Percentiles rank a stretch among this genome's conserved stretches.
phyloP scores from a whole-genome alignment of 306 rosid genomes.

The Hippophae rhamnoides region DNA sequence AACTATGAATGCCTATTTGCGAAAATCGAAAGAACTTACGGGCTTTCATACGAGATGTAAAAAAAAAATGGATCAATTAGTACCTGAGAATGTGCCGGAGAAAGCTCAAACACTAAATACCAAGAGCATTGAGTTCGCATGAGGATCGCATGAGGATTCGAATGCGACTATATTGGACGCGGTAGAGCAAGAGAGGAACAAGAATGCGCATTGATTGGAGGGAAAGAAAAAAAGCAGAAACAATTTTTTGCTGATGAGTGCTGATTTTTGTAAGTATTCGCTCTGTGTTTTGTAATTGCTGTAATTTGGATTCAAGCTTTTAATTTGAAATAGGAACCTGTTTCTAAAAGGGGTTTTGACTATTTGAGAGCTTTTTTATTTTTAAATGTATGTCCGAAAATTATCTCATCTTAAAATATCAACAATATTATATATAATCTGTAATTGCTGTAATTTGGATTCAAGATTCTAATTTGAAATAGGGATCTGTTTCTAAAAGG shows the following conservation, averaged over 20 bases:
- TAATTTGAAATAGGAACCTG: conserved; percentile 5
- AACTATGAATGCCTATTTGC: not conserved
- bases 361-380: not conserved
- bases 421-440: not conserved
- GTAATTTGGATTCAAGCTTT: conserved; percentile 1
- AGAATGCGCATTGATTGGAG: conserved; percentile 19
- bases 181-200: not conserved
- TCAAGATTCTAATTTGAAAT: conserved; percentile 4
- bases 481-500: conserved; percentile 12
- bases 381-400: too few species aligned
- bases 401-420: too few species aligned
- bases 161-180: not conserved
- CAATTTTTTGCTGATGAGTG: not conserved
- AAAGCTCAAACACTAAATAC: not conserved
- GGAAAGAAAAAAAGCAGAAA: not conserved
- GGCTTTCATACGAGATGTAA: not conserved
- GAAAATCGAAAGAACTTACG: not conserved
- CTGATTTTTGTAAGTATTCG: not conserved
- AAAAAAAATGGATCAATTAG: not conserved
- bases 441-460: conserved; percentile 2
- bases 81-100: conserved; percentile 3
- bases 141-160: not conserved
- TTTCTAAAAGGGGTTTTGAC: conserved; percentile 16
- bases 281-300: conserved; percentile 1
- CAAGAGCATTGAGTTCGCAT: not conserved